These are phyloP conservation scores for Aspergillus carlsbadensis DNA, from an alignment of 495 filamentous ascomycete species.

Conservation along the genomic window DNA sequence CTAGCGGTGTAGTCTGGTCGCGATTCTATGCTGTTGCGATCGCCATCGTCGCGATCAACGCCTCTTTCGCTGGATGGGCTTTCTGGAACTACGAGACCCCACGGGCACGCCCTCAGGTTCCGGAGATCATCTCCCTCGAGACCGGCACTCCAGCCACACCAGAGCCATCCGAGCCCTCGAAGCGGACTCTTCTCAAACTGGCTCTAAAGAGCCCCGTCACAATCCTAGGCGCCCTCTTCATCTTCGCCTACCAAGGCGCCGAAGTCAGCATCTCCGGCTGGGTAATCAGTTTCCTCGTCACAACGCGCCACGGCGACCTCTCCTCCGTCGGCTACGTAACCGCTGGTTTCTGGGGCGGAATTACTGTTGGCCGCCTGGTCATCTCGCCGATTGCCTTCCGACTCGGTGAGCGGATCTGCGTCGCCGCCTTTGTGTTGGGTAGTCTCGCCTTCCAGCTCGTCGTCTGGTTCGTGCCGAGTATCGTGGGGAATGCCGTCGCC, in stretches of 20 bases:
- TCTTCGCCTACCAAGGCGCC: conserved; percentile 79
- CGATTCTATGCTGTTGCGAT: conserved; percentile 30
- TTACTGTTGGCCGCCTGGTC: conserved; percentile 39
- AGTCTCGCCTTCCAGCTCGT: conserved; percentile 66
- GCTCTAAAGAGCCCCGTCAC: conserved; percentile 60
- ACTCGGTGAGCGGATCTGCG: conserved; percentile 67
- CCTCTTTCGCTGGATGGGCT: conserved; percentile 51
- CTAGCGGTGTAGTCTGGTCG: conserved; percentile 34
- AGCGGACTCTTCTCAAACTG: conserved; percentile 31
- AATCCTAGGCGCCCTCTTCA: conserved; percentile 69
- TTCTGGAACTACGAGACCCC: conserved; percentile 52
- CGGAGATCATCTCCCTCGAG: too few relatives aligned
- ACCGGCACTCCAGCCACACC: too few relatives aligned
- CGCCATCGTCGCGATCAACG: conserved; percentile 45
- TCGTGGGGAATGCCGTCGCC: conserved; percentile 68
- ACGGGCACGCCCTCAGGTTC: conserved; percentile 5
- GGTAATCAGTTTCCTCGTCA: conserved; percentile 79
- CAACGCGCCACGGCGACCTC: conserved; percentile 63
- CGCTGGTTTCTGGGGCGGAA: conserved; percentile 79
- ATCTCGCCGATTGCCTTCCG: conserved; percentile 55
- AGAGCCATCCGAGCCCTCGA: too few relatives aligned
- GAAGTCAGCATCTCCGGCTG: conserved; percentile 78
- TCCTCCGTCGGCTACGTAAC: conserved; percentile 75
- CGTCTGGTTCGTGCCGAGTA: conserved; percentile 71
- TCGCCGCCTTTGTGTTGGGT: conserved; percentile 58